These are phyloP conservation scores for Spinacia oleracea DNA, from an alignment of 179 eudicot genomes.

Conservation along the genomic window DNA sequence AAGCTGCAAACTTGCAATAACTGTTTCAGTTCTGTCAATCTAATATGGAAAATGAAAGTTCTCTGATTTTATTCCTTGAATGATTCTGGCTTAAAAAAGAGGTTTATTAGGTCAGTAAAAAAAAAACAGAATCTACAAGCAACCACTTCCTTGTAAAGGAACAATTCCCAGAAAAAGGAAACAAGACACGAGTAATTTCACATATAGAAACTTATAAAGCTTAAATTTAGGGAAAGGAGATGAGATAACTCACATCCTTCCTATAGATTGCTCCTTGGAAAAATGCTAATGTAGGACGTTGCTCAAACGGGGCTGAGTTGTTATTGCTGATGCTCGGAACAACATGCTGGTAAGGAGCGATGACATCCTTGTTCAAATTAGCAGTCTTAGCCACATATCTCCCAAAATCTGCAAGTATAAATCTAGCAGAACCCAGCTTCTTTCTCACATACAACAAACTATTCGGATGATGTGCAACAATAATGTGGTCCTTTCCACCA, in stretches of 20 bases:
- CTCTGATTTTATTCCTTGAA: background rate
- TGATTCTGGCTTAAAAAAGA: too few species aligned
- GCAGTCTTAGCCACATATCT: constrained; percentile 67
- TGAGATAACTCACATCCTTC: constrained; percentile 73
- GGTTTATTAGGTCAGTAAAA: background rate
- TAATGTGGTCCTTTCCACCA: constrained; percentile 75
- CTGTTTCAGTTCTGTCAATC: background rate
- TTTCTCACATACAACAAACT: constrained; percentile 78
- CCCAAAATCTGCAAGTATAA: constrained; percentile 95
- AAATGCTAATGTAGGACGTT: constrained; percentile 65
- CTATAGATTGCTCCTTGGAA: constrained; percentile 97
- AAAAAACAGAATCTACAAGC: background rate
- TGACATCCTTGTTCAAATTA: constrained; percentile 81
- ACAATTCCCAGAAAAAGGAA: background rate
- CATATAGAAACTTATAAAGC: constrained; percentile 10
- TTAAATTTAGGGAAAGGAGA: constrained; percentile 3
- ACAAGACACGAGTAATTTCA: background rate
- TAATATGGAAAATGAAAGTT: background rate
- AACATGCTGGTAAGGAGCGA: constrained; percentile 95
- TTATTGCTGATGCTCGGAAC: constrained; percentile 47
- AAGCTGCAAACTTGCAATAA: background rate
- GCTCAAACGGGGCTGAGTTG: constrained; percentile 56
- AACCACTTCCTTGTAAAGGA: background rate
- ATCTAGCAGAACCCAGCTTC: constrained; percentile 72
- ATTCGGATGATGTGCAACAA: constrained; percentile 94